These are phyloP conservation scores for Pecoramyces ruminantium DNA, from an alignment of 192 early-diverging fungal species.

Conservation along the genomic window DNA sequence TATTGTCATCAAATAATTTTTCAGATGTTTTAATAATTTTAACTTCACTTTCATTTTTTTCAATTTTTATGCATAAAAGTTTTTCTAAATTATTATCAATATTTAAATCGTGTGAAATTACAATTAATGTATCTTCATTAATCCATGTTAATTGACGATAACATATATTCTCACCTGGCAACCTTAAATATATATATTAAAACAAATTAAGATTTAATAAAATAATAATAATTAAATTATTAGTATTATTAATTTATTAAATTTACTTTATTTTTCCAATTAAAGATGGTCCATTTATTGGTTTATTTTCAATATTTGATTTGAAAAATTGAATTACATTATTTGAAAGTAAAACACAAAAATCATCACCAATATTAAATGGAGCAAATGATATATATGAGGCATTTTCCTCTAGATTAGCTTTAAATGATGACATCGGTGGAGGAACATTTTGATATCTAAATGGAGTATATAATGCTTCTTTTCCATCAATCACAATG, in stretches of 20 bases:
- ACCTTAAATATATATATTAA: no score
- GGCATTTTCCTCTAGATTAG: slow-evolving; percentile 18
- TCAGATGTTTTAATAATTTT: slow-evolving; percentile 6
- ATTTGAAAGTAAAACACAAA: slow-evolving; percentile 53
- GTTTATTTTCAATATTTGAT: slow-evolving; percentile 10
- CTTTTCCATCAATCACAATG: slow-evolving; percentile 57
- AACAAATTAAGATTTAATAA: no score
- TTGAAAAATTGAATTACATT: slow-evolving; percentile 13
- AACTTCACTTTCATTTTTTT: slow-evolving; percentile 7
- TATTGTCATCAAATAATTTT: neutral
- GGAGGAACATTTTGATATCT: slow-evolving; percentile 75
- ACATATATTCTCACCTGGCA: neutral
- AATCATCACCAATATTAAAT: slow-evolving; percentile 39
- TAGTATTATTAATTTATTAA: no score
- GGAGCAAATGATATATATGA: slow-evolving; percentile 47
- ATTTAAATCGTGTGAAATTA: slow-evolving; percentile 22
- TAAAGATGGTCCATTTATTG: neutral
- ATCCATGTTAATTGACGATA: slow-evolving; percentile 58
- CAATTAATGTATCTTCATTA: slow-evolving; percentile 22
- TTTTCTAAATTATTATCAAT: slow-evolving; percentile 10
- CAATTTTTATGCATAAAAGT: slow-evolving; percentile 19
- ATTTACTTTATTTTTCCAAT: neutral
- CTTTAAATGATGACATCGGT: slow-evolving; percentile 56
- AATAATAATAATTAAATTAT: no score
- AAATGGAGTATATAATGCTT: slow-evolving; percentile 48